Percentiles rank a stretch among this genome's conserved stretches.
Evolutionary conservation across 805 yeast genomes (phyloP).

Genomic region (Saccharomyces paradoxus): DNA sequence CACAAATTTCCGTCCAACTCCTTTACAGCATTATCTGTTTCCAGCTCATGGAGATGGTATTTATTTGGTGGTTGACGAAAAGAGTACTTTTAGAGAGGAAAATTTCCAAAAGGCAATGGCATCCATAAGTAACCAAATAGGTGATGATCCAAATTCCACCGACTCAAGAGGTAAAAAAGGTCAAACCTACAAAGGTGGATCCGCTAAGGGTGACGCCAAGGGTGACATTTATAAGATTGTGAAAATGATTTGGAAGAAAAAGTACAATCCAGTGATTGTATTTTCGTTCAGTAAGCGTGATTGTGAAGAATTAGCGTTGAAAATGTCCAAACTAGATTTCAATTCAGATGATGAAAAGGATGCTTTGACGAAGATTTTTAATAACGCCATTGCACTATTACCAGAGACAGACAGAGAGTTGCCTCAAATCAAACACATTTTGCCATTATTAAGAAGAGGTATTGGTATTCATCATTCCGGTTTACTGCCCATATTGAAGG

Average conservation of each 20-base stretch:
- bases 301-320: conserved; percentile 88
- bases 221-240: conserved; percentile 94
- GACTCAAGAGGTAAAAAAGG: conserved; percentile 63
- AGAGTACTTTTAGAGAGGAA: conserved; percentile 91
- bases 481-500: conserved; percentile 82
- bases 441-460: conserved; percentile 86
- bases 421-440: conserved; percentile 88
- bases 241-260: conserved; percentile 94
- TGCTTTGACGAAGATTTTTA: conserved; percentile 80
- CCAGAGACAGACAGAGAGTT: conserved; percentile 87
- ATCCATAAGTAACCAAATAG: conserved; percentile 69
- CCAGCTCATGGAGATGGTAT: conserved; percentile 99
- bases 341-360: conserved; percentile 91
- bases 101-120: conserved; percentile 98
- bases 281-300: conserved; percentile 97
- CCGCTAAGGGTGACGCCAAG: conserved; percentile 48
- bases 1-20: conserved; percentile 98
- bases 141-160: conserved; percentile 69
- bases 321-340: conserved; percentile 92
- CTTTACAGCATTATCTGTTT: conserved; percentile 91
- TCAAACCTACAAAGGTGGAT: conserved; percentile 79
- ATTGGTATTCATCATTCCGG: conserved; percentile 99
- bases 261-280: conserved; percentile 95
- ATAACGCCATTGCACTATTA: conserved; percentile 77
- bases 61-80: conserved; percentile 94